Evolutionary conservation across 2,329 filamentous ascomycete species (phyloP), one percentile per base, ranked within the genome.

Genomic region (Hansfordia pulvinata): DNA sequence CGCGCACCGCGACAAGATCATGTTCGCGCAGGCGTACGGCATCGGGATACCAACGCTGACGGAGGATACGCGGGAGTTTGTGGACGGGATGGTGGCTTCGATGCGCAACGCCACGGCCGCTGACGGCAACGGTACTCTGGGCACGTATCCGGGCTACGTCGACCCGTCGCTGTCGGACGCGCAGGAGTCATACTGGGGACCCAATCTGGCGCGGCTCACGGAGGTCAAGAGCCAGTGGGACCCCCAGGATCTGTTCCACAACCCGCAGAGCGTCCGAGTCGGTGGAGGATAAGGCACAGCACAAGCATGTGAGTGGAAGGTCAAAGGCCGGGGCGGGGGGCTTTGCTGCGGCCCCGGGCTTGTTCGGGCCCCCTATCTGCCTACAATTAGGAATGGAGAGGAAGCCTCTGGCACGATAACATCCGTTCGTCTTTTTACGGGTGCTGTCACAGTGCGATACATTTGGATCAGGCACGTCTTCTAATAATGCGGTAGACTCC

Each of bases 131-230:
- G n/a, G n/a, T n/a, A n/a, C n/a, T n/a, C 46, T 57, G 23, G 64
- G 62, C 8, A 64, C 68, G 1, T 79, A 78, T 43, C 62, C 72
- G 1, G 73, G 72, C 3, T 78, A 77, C 35, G 62, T 78, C 3
- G 71, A 77, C 39, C 59, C 59, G 2, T 44, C 44, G 4, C 40
- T 75, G 18, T 30, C 43, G n/a, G 43, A 56, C 19, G 54, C 58
- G 7, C 64, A 69, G 37, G 36, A 49, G 28, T 53, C 57, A 7
- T 75, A 75, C 40, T 76, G 68, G 67, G 61, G 62, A 0, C 37
- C 52, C 1, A 70, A 72, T 33, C 44, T 72, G 19, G 44, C 52
- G 0, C 37, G 33, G 7, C 47, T 76, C 25, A 49, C 58, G 26
- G 27, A 44, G 25, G 52, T 75, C 23, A 76, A 76, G 49, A 37